Base-by-base conservation (phyloP, 1,284 basidiomycete genomes). In the Moniliophthora roreri region DNA sequence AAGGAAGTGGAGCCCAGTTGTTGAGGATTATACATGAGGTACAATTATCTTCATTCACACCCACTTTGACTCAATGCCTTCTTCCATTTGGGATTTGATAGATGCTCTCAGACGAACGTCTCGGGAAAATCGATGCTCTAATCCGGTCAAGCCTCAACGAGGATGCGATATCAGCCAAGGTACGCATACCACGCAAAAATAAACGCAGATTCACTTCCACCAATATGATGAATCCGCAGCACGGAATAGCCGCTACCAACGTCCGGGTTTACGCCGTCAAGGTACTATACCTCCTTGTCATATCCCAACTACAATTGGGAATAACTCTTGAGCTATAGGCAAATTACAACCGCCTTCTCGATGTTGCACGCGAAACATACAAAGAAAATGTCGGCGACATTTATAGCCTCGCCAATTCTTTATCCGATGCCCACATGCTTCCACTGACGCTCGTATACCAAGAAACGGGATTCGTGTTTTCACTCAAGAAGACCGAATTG, bases 301-400 rank as follows among this genome's bases (percentile, higher is more conserved):
- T 44, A 37, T 37, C 44, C 16, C 51, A 34, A 45, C 20, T 21
- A 40, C 18, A 36, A 37, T 41, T 39, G 10, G 42, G 40, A 24
- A 10, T 37, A 49, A 48, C 26, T 10, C 40, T 23, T 16, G 37
- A 50, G 16, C 37, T 47, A n/a, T 40, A 88, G 84, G 87, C 90
- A 1, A 88, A 90, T 56, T 81, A 79, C 60, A 91, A 93, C 59
- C 82, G 84, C 18, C 77, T 96, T 9, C 83, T 98, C 10, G 95
- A 98, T 59, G 91, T 98, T 3, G 95, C 95, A 0, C 82, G 95
- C 7, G 89, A 93, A 64, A 95, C 95, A 0, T 93, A 89, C 72
- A 91, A 89, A 62, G 95, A 97, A 66, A 95, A 95, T 59, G 78
- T 94, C 15, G 80, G 83, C 2, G 94, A 97, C 62, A 93, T 95